Conservation (phyloP, 371 early-diverging fungal genomes). For the Blastocladiella emersonii region DNA sequence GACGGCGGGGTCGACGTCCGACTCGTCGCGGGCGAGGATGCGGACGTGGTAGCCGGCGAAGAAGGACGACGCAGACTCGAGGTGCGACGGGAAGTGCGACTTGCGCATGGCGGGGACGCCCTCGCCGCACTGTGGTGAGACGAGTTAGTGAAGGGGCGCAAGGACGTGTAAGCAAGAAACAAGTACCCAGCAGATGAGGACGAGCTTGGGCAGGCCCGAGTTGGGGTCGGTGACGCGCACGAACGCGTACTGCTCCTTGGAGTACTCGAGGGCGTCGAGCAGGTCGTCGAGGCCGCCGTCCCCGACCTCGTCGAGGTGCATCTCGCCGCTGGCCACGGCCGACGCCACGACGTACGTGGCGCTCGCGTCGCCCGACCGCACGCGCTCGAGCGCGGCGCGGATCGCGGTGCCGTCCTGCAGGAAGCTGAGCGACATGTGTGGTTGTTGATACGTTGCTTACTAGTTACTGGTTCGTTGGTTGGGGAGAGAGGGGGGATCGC, state of each 20-base stretch:
- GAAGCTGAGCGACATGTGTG: too few relatives aligned
- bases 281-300: conserved; percentile 75
- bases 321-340: too few relatives aligned
- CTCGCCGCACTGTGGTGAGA: conserved; percentile 64
- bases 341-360: too few relatives aligned
- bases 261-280: conserved; percentile 74
- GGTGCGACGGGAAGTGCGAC: conserved; percentile 68
- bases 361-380: too few relatives aligned
- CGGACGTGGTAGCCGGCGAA: conserved; percentile 80
- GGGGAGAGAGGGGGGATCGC: too few relatives aligned
- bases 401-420: too few relatives aligned
- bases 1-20: conserved; percentile 20
- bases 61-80: conserved; percentile 59
- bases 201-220: conserved; percentile 70
- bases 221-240: conserved; percentile 72
- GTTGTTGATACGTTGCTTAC: too few relatives aligned
- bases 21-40: conserved; percentile 74
- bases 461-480: too few relatives aligned
- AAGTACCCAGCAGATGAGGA: conserved; percentile 89
- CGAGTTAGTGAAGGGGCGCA: background rate
- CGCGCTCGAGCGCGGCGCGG: too few relatives aligned
- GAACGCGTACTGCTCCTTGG: conserved; percentile 82
- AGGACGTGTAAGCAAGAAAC: conserved; percentile 22
- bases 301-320: too few relatives aligned
- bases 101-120: conserved; percentile 85